Evolutionary conservation across 805 yeast species (phyloP).

Genomic region (Wickerhamomyces strasburgensis): DNA sequence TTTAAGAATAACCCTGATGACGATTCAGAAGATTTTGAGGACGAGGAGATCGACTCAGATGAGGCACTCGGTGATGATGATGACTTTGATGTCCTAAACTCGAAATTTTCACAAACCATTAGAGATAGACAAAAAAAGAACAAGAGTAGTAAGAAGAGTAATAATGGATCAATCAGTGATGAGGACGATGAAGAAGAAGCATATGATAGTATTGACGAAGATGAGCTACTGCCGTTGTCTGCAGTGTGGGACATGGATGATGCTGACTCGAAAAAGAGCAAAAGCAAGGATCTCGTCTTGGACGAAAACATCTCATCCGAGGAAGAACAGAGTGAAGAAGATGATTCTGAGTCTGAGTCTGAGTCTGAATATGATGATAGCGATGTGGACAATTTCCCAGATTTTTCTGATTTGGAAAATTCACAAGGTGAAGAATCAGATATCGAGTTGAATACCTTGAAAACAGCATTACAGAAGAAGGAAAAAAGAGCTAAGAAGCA

Average conservation of each 20-base stretch:
- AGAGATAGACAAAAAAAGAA: conserved; percentile 47
- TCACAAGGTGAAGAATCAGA: conserved; percentile 41
- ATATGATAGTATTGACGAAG: conserved; percentile 72
- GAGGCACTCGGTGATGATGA: conserved; percentile 85
- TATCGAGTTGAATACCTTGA: conserved; percentile 48
- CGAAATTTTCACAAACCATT: conserved; percentile 64
- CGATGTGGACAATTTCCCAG: conserved; percentile 39
- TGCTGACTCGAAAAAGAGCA: conserved; percentile 32
- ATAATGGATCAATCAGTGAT: conserved; percentile 23
- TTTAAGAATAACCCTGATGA: conserved; percentile 25
- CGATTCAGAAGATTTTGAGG: conserved; percentile 37
- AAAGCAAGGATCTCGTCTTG: conserved; percentile 18
- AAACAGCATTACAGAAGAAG: conserved; percentile 32
- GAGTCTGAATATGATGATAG: conserved; percentile 25
- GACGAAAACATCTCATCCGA: conserved; percentile 20
- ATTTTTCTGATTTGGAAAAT: conserved; percentile 24
- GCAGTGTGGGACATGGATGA: conserved; percentile 87
- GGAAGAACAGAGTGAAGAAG: conserved; percentile 25
- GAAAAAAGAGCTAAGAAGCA: conserved; percentile 40
- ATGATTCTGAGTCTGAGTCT: conserved; percentile 21
- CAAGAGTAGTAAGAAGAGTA: conserved; percentile 21
- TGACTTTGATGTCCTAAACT: conserved; percentile 56
- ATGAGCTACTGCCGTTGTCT: conserved; percentile 69
- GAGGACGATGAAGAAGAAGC: conserved; percentile 49
- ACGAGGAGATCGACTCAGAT: conserved; percentile 76